Conservation (phyloP, 257 asterid species). For the Forsythia suspensa region DNA sequence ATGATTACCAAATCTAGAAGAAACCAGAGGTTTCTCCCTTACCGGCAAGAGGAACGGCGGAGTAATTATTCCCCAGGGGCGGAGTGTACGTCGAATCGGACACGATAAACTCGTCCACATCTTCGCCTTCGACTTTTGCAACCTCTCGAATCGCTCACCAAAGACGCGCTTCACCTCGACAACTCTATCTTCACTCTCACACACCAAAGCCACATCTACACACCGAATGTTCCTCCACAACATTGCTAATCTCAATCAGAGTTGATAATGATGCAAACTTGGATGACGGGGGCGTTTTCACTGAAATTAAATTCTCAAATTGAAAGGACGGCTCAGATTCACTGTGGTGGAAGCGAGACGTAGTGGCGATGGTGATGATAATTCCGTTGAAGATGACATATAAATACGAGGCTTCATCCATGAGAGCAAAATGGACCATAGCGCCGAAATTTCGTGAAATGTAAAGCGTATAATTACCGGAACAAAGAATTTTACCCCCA, state of each 20-base stretch:
- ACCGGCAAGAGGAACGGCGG: conserved; percentile 8
- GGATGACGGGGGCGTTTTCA: background rate
- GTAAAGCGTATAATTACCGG: background rate
- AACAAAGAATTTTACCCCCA: background rate
- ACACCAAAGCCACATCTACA: background rate
- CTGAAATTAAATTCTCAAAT: background rate
- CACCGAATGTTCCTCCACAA: background rate
- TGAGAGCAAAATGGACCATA: conserved; percentile 19
- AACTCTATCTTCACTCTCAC: background rate
- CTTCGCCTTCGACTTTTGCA: background rate
- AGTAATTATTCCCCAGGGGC: background rate
- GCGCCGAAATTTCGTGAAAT: conserved; percentile 10
- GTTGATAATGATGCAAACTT: background rate
- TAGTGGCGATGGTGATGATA: conserved; percentile 24
- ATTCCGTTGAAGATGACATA: conserved; percentile 33
- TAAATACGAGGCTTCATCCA: conserved; percentile 27
- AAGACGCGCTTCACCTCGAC: conserved; percentile 2
- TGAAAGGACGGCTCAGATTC: background rate
- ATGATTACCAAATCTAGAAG: conserved; percentile 12
- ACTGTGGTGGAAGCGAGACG: conserved; percentile 21
- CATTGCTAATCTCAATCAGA: background rate
- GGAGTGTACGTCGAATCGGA: background rate
- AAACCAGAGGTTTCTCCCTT: background rate
- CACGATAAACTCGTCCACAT: background rate
- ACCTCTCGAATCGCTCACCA: background rate